phyloP scores from a whole-genome alignment of 495 filamentous ascomycete species.

The Lophiotrema nucula region DNA sequence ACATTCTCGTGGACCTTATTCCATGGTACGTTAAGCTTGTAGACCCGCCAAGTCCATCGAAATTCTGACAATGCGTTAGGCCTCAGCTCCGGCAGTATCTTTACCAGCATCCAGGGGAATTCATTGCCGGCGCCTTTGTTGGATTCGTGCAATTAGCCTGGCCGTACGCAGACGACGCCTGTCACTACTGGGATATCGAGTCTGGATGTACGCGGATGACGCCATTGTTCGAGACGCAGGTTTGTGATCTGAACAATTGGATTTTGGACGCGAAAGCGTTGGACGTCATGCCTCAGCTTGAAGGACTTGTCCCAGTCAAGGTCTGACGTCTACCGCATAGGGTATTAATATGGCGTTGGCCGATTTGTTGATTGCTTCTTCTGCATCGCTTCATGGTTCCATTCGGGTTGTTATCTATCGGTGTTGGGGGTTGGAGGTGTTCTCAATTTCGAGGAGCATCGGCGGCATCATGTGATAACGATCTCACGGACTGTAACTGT shows the following conservation, averaged over 20 bases:
- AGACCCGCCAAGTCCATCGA: neutral
- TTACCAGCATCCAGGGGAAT: conserved; percentile 26
- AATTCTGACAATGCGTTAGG: conserved; percentile 4
- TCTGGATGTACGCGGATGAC: conserved; percentile 23
- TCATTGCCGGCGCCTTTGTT: conserved; percentile 19
- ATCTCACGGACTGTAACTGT: no score
- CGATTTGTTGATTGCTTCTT: neutral
- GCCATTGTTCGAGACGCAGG: conserved; percentile 24
- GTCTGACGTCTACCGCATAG: no score
- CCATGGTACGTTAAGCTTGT: conserved; percentile 19
- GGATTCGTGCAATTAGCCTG: conserved; percentile 17
- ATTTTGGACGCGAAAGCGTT: conserved; percentile 26
- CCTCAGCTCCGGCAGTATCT: conserved; percentile 26
- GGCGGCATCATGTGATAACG: no score
- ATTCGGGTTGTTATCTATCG: no score
- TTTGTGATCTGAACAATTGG: conserved; percentile 25
- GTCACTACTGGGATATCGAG: conserved; percentile 31
- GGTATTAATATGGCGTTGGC: neutral
- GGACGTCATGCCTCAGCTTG: conserved; percentile 24
- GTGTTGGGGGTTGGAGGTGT: no score
- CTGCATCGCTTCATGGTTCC: no score
- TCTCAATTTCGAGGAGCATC: no score
- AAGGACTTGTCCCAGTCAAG: conserved; percentile 20
- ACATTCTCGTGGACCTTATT: conserved; percentile 27
- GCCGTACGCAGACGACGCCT: conserved; percentile 27